Conservation (phyloP, 176 grass and related monocot genomes). For the Melocanna baccifera region DNA sequence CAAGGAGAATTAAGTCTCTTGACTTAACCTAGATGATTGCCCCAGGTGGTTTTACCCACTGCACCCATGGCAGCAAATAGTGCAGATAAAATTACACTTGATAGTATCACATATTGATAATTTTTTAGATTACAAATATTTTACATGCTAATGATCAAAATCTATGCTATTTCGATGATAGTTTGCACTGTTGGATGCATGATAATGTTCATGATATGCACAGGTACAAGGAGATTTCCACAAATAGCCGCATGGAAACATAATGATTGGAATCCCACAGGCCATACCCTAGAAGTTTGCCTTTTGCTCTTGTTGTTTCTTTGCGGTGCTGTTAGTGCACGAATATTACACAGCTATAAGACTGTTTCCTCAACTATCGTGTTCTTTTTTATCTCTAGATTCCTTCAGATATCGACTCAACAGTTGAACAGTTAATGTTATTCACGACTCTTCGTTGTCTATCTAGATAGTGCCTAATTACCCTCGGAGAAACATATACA, state of each 20-base stretch:
- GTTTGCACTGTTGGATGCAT: neutral
- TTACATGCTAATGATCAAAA: neutral
- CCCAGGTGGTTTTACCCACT: neutral
- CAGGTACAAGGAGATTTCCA: neutral
- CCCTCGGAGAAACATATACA: neutral
- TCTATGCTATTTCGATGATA: neutral
- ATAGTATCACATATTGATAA: neutral
- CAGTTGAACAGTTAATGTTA: neutral
- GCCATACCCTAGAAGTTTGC: slow-evolving; percentile 1
- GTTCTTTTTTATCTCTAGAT: neutral
- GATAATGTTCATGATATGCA: neutral
- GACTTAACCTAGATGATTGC: neutral
- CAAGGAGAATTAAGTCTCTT: neutral
- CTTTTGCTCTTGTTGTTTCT: neutral
- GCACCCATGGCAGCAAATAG: neutral
- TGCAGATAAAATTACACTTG: neutral
- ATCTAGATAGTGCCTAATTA: neutral
- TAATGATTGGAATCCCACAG: neutral
- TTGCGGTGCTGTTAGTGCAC: neutral
- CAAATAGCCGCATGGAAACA: neutral
- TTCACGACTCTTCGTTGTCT: neutral
- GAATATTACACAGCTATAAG: neutral
- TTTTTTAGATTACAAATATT: neutral
- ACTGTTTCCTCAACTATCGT: neutral
- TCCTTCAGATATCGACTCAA: neutral